These are phyloP conservation scores for Clausena lansium DNA, from an alignment of 345 rosid genomes.

Conservation along the genomic window DNA sequence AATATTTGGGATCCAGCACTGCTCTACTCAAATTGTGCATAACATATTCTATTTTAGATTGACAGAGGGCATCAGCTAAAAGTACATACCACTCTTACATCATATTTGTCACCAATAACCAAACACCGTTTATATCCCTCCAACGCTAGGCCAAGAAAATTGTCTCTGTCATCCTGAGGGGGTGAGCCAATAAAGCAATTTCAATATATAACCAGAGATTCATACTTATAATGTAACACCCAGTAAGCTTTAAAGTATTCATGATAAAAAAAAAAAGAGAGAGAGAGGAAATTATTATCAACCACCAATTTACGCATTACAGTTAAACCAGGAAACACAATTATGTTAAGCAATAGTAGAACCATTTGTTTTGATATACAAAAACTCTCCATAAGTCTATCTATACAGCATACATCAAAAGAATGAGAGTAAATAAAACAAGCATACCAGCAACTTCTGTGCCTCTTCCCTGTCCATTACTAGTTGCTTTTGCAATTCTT, in stretches of 20 bases:
- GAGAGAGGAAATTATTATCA: neutral
- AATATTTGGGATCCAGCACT: neutral
- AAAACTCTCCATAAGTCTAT: neutral
- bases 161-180: conserved; percentile 81
- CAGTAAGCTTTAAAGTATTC: neutral
- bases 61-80: conserved; percentile 10
- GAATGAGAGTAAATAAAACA: conserved; percentile 5
- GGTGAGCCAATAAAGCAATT: conserved; percentile 15
- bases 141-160: conserved; percentile 82
- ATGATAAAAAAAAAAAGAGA: neutral
- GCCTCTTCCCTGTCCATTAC: conserved; percentile 87
- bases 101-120: conserved; percentile 88
- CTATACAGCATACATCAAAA: neutral
- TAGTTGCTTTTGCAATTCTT: conserved; percentile 82
- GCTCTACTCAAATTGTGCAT: neutral
- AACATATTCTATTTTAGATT: conserved; percentile 3
- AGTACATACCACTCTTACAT: conserved; percentile 83
- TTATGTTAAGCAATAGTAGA: neutral
- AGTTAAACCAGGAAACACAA: neutral
- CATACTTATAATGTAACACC: neutral
- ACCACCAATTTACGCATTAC: neutral
- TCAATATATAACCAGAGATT: neutral
- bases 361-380: neutral
- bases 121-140: conserved; percentile 88
- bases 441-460: conserved; percentile 67